Evolutionary conservation across 1,284 basidiomycete genomes (phyloP).

Genomic region (Apiotrichum sp.): DNA sequence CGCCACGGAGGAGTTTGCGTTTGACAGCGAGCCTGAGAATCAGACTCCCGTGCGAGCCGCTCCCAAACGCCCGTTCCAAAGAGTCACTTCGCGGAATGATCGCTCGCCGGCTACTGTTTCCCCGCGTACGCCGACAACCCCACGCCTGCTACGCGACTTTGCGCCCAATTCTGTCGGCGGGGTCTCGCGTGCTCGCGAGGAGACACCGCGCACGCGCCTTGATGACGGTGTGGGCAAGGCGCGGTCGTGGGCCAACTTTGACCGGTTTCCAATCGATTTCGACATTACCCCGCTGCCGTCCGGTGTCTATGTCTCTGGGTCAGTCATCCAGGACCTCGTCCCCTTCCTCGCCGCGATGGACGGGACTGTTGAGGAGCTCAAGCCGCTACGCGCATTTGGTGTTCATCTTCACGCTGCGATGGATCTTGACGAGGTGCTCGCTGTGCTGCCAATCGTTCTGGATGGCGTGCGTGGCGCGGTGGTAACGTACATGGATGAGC

Average conservation of each 20-base stretch:
- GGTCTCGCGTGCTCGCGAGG: neutral
- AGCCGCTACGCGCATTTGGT: slow-evolving; percentile 9
- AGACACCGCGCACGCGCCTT: slow-evolving; percentile 9
- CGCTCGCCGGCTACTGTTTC: neutral
- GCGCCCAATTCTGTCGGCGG: no score
- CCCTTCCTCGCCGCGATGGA: slow-evolving; percentile 13
- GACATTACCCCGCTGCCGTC: slow-evolving; percentile 42
- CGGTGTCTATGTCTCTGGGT: slow-evolving; percentile 21
- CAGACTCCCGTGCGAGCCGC: neutral
- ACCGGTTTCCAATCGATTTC: slow-evolving; percentile 43
- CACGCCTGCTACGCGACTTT: neutral
- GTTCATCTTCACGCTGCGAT: slow-evolving; percentile 22
- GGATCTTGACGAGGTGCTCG: slow-evolving; percentile 14
- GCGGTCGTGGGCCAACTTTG: slow-evolving; percentile 45
- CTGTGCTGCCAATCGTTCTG: slow-evolving; percentile 27
- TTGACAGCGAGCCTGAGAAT: slow-evolving; percentile 19
- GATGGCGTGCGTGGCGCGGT: slow-evolving; percentile 19
- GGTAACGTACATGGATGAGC: slow-evolving; percentile 11
- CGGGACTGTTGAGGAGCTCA: slow-evolving; percentile 1
- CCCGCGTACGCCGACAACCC: neutral
- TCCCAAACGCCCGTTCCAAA: neutral
- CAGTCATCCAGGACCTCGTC: neutral
- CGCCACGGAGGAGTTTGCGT: slow-evolving; percentile 36
- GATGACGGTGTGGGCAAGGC: slow-evolving; percentile 39
- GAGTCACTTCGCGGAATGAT: neutral